Conservation (phyloP, 352 stramenopile species). For the Globisporangium polare region DNA sequence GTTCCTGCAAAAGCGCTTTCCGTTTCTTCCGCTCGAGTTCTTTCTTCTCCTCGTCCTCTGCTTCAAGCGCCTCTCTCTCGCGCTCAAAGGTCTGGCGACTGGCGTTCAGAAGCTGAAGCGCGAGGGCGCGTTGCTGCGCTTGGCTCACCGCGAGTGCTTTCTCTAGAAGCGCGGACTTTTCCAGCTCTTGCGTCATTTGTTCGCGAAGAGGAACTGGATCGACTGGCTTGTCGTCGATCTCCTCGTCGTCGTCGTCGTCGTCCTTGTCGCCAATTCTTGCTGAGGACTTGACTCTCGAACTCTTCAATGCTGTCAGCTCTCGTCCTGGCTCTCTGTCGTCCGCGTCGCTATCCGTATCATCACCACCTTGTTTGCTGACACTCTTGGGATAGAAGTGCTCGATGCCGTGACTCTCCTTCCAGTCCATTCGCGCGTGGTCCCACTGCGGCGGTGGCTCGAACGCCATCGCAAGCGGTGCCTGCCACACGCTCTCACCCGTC, state of each 20-base stretch:
- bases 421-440: conserved; percentile 52
- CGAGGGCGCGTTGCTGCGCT: conserved; percentile 38
- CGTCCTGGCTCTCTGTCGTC: not conserved
- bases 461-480: conserved; percentile 45
- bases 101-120: conserved; percentile 60
- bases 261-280: not conserved
- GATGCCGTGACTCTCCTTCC: conserved; percentile 42
- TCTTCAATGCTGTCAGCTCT: not conserved
- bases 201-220: conserved; percentile 45
- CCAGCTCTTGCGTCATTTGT: conserved; percentile 37
- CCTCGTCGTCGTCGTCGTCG: conserved; percentile 10
- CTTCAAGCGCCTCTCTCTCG: conserved; percentile 42
- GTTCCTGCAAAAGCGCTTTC: conserved; percentile 38
- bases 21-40: conserved; percentile 39
- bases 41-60: conserved; percentile 48
- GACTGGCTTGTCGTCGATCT: conserved; percentile 21
- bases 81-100: conserved; percentile 51
- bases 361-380: not conserved
- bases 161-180: conserved; percentile 25
- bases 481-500: conserved; percentile 57
- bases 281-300: not conserved
- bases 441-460: conserved; percentile 58
- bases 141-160: conserved; percentile 29
- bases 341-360: not conserved
- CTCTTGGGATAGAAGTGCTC: conserved; percentile 38